These are phyloP conservation scores for Boletus subparvulus DNA, from an alignment of 768 basidiomycete species.

Conservation along the genomic window DNA sequence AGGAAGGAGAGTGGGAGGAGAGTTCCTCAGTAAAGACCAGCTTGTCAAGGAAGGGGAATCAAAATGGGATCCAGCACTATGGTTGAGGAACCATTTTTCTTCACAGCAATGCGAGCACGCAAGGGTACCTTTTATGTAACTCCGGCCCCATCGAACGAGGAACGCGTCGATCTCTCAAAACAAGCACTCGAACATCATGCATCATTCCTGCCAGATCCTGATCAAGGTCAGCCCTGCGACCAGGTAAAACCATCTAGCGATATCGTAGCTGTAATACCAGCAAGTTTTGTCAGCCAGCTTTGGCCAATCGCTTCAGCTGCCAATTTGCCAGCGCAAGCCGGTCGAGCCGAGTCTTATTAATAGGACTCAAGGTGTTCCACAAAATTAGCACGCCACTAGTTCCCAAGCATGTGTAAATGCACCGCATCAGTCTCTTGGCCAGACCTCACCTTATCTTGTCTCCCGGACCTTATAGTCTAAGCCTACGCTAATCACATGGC, in stretches of 20 bases:
- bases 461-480: not conserved
- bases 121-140: slow-evolving; percentile 6
- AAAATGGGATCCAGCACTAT: not conserved
- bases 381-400: not conserved
- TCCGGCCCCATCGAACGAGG: not conserved
- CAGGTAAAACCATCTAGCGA: not conserved
- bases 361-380: too few species aligned
- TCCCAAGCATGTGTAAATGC: not conserved
- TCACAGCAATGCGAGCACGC: not conserved
- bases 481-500: not conserved
- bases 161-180: not conserved
- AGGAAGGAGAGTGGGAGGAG: not conserved
- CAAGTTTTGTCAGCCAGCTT: not conserved
- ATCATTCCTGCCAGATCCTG: not conserved
- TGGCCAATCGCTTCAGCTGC: too few species aligned
- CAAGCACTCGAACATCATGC: not conserved
- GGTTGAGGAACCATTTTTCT: too few species aligned
- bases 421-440: not conserved
- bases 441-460: not conserved
- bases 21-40: slow-evolving; percentile 1
- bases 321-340: too few species aligned
- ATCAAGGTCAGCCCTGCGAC: not conserved
- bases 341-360: too few species aligned
- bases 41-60: slow-evolving; percentile 1
- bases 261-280: not conserved